Base-by-base conservation (phyloP, 2,329 filamentous ascomycete species). In the Ascochyta lentis region DNA sequence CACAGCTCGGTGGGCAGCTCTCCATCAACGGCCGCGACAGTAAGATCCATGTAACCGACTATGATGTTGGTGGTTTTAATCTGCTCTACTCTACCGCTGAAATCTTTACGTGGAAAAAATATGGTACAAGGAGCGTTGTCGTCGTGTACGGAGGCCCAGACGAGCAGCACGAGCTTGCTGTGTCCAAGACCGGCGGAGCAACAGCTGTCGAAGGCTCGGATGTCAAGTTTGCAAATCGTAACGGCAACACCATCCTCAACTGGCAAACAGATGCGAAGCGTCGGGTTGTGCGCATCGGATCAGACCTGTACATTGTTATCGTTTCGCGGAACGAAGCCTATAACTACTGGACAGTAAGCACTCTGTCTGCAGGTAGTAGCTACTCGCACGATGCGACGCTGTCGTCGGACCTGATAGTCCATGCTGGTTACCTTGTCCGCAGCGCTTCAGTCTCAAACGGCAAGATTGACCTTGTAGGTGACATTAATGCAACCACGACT, bases 81-180 rank as follows among this genome's bases (percentile, higher is more conserved):
- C 62, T 90, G 13, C 67, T 89, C 1, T 90, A 90, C 70, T 89
- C 84, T 0, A 86, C 87, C 0, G 85, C 86, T 0, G 88, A 91
- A 63, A 83, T 90, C 26, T 84, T 87, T 49, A 88, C 86, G 0
- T 87, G 85, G 69, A 87, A 90, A 69, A 79, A 81, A 34, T 85
- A 86, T 54, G 78, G 78, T 0, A 73, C 79, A 27, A 81, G 81
- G 67, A 86, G 83, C 4, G 80, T 85, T 2, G 71, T 89, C 2
- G 71, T 90, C 1, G 73, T 90, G 9, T 90, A 89, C 59, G 85
- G 84, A 3, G 86, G 83, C 0, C 77, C 81, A 0, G 77, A 79
- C 22, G 87, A 90, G 61, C 69, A 75, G 3, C 86, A 89, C 57
- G 88, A 90, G 64, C 76, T 89, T 33, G 84, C 84, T 0, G 65